Percentiles rank a stretch among this genome's conserved stretches.
Conservation (phyloP, 345 rosid genomes). For the Zanthoxylum bungeanum region DNA sequence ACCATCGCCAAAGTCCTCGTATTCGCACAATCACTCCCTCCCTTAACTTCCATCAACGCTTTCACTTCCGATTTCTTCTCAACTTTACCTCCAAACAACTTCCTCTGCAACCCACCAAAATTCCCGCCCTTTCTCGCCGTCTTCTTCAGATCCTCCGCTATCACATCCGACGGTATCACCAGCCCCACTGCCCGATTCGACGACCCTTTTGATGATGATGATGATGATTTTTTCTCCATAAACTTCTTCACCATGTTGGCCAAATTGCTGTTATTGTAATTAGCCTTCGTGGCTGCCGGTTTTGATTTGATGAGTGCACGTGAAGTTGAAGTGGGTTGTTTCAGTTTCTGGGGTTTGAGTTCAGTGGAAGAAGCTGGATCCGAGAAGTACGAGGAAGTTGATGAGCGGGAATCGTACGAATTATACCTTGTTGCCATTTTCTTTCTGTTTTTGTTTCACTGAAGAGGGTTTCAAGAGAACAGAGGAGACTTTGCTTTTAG, state of each 20-base stretch:
- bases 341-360: constrained; percentile 19
- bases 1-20: constrained; percentile 91
- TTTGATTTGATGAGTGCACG: constrained; percentile 60
- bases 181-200: constrained; percentile 32
- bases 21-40: constrained; percentile 19
- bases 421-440: constrained; percentile 73
- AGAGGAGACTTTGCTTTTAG: no score
- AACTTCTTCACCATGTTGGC: constrained; percentile 67
- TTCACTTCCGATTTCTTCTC: constrained; percentile 50
- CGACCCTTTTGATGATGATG: neutral
- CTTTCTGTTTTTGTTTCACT: neutral
- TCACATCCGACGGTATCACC: constrained; percentile 51
- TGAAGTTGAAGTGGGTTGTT: constrained; percentile 28
- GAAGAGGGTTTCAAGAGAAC: neutral
- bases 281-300: constrained; percentile 13
- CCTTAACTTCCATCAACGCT: constrained; percentile 71
- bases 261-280: constrained; percentile 36
- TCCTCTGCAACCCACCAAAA: constrained; percentile 62
- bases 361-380: constrained; percentile 63
- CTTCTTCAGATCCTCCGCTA: constrained; percentile 73
- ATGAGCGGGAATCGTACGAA: constrained; percentile 68
- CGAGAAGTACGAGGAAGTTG: constrained; percentile 50
- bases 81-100: constrained; percentile 60
- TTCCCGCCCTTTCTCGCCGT: constrained; percentile 45
- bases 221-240: constrained; percentile 48